phyloP scores from a whole-genome alignment of 768 basidiomycete genomes.

The Phallus indusiatus region DNA sequence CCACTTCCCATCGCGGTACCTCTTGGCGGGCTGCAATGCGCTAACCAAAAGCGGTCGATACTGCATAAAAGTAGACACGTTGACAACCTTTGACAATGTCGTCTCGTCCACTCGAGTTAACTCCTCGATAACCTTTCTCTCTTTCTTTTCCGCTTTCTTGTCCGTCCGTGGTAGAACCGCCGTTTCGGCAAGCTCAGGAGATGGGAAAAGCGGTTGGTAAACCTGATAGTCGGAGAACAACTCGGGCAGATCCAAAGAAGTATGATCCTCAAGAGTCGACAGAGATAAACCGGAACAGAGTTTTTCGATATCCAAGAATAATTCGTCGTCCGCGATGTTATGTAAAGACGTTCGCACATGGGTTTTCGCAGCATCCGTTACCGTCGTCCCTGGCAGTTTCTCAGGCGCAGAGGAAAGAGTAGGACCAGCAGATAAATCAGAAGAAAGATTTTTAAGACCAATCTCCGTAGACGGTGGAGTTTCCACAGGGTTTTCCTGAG shows the following conservation, averaged over 20 bases:
- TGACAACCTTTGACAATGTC: conserved; percentile 64
- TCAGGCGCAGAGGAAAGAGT: neutral
- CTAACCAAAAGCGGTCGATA: conserved; percentile 77
- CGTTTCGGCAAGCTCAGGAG: conserved; percentile 10
- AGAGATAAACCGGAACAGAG: conserved; percentile 2
- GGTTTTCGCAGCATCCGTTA: conserved; percentile 15
- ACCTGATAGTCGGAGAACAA: conserved; percentile 83
- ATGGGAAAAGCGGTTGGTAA: conserved; percentile 28
- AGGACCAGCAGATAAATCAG: no score
- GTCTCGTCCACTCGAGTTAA: conserved; percentile 62
- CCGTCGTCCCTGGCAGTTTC: conserved; percentile 10
- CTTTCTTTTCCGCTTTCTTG: conserved; percentile 37
- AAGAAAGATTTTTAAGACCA: conserved; percentile 48
- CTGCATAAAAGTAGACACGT: conserved; percentile 70
- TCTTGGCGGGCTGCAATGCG: conserved; percentile 71
- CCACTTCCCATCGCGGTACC: conserved; percentile 60
- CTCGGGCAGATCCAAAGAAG: conserved; percentile 37
- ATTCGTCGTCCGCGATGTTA: conserved; percentile 29
- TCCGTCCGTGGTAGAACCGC: conserved; percentile 44
- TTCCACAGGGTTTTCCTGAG: neutral
- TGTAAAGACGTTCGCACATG: conserved; percentile 53
- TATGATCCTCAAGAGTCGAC: neutral
- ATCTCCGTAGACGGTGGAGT: neutral
- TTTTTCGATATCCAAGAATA: conserved; percentile 48
- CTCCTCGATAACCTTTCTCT: conserved; percentile 33